Conservation (phyloP, 441 rosid genomes). For the Raphanus hybrid region DNA sequence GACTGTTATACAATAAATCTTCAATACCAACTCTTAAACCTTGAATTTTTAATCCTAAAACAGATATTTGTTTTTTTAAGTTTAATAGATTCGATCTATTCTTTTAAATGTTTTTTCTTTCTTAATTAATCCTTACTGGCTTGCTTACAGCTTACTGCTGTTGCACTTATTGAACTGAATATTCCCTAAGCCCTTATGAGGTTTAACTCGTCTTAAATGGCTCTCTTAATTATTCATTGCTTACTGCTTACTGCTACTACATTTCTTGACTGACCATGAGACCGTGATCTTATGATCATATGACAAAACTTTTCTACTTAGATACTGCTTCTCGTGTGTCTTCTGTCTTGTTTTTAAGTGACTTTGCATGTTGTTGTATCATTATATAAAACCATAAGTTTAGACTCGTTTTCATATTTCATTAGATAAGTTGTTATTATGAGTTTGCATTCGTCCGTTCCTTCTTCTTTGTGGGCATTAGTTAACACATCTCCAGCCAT, state of each 20-base stretch:
- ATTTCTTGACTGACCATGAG: too few species aligned
- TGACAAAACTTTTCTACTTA: neutral
- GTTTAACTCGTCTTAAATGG: neutral
- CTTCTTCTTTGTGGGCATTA: neutral
- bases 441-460: neutral
- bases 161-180: neutral
- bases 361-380: conserved; percentile 17
- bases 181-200: neutral
- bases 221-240: neutral
- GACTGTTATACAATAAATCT: neutral
- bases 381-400: neutral
- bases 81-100: neutral
- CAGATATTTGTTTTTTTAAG: neutral
- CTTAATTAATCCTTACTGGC: neutral
- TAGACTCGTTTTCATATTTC: neutral
- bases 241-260: too few species aligned
- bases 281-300: too few species aligned
- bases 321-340: too few species aligned
- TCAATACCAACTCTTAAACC: neutral
- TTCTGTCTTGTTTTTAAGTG: neutral
- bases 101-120: neutral
- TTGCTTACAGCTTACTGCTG: neutral
- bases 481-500: too few species aligned
- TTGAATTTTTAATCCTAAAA: neutral
- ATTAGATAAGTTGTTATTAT: neutral